These are phyloP conservation scores for Rhizophora mangle DNA, from an alignment of 345 rosid genomes.

Conservation along the genomic window DNA sequence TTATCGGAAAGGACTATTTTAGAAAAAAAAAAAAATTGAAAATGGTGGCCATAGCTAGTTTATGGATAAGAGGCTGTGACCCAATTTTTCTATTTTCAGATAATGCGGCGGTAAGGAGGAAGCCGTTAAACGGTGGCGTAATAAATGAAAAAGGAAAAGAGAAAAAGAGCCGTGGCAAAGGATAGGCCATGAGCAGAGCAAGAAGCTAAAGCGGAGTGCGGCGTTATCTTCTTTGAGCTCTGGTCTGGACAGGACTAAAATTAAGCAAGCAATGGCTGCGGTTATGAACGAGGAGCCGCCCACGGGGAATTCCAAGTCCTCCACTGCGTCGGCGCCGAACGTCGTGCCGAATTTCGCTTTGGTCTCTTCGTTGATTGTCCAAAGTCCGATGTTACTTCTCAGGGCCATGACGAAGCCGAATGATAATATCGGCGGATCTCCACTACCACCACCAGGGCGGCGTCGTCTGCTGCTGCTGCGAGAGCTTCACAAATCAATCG, in stretches of 20 bases:
- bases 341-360: conserved; percentile 28
- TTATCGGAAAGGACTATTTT: too few species aligned
- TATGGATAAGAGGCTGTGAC: too few species aligned
- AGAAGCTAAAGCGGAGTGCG: too few species aligned
- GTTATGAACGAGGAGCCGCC: conserved; percentile 18
- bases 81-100: too few species aligned
- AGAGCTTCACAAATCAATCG: conserved; percentile 42
- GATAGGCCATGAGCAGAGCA: background rate
- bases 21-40: too few species aligned
- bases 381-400: conserved; percentile 27
- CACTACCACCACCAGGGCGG: conserved; percentile 15
- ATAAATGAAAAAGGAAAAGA: background rate
- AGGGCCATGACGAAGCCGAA: conserved; percentile 26
- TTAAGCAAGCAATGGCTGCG: conserved; percentile 27
- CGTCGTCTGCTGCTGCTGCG: conserved; percentile 20
- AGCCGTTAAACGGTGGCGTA: background rate
- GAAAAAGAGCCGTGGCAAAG: background rate
- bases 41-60: too few species aligned
- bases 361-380: conserved; percentile 45
- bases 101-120: background rate
- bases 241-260: too few species aligned
- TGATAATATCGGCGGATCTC: conserved; percentile 18
- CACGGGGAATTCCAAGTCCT: conserved; percentile 19
- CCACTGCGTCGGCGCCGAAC: background rate
- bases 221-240: too few species aligned